These are phyloP conservation scores for Westerdykella aurantiaca DNA, from an alignment of 2,329 filamentous ascomycete genomes.

Conservation along the genomic window DNA sequence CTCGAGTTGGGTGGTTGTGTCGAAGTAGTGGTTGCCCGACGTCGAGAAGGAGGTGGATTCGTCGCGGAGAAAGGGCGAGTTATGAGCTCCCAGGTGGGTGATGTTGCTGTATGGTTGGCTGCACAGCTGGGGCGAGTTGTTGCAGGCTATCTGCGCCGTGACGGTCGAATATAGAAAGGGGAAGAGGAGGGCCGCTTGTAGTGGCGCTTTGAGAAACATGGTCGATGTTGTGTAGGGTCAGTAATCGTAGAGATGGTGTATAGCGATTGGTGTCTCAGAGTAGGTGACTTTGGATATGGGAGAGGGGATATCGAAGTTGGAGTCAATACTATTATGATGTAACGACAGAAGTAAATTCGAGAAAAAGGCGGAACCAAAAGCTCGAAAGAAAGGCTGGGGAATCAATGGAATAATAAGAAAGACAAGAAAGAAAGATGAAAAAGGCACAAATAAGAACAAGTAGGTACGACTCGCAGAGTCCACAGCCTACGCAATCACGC, in stretches of 20 bases:
- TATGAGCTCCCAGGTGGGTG: conserved; percentile 72
- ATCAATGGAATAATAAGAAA: no score
- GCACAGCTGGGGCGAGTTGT: conserved; percentile 74
- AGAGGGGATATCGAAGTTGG: no score
- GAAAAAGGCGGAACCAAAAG: no score
- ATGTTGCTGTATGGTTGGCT: conserved; percentile 65
- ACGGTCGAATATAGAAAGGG: conserved; percentile 24
- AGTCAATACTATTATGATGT: no score
- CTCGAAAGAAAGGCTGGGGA: no score
- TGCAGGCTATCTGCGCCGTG: conserved; percentile 55
- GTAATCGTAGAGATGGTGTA: background rate
- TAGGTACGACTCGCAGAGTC: no score
- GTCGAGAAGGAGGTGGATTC: conserved; percentile 55
- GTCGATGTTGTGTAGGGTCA: conserved; percentile 5
- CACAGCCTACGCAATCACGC: no score
- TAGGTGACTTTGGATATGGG: background rate
- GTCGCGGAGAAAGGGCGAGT: conserved; percentile 67
- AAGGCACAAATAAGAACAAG: no score
- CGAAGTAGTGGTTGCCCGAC: conserved; percentile 68
- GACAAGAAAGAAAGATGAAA: no score
- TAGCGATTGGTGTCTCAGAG: background rate
- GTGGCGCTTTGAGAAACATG: conserved; percentile 27
- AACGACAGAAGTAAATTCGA: no score
- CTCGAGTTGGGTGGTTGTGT: conserved; percentile 64
- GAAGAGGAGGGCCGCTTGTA: conserved; percentile 22